Conservation (phyloP, 23 red algal genomes). For the Gracilaria gracilis region DNA sequence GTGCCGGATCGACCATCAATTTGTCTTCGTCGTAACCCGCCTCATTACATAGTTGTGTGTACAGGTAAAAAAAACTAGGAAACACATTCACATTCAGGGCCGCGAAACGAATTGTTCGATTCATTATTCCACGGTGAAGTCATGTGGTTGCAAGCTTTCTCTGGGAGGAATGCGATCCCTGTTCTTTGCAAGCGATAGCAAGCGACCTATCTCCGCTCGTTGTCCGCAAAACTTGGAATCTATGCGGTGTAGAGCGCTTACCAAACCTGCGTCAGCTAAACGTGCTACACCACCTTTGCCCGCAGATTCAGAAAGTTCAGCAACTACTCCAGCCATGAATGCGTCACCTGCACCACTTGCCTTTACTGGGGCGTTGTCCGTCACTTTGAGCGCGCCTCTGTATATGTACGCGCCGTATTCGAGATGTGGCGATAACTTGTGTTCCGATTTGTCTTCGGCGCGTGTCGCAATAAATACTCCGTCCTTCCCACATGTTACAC, state of each 20-base stretch:
- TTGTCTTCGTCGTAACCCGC: constrained; percentile 45
- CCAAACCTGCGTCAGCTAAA: constrained; percentile 53
- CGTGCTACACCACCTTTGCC: constrained; percentile 53
- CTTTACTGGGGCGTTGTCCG: constrained; percentile 51
- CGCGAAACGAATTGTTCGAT: too few species aligned
- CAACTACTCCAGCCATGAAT: constrained; percentile 81
- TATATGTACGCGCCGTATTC: constrained; percentile 47
- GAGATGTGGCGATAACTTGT: constrained; percentile 41
- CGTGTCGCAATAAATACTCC: constrained; percentile 80
- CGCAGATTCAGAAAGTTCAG: constrained; percentile 40
- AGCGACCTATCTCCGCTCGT: background rate
- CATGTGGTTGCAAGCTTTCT: constrained; percentile 7
- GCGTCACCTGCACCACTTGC: constrained; percentile 93
- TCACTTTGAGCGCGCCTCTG: constrained; percentile 23
- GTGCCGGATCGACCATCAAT: constrained; percentile 74
- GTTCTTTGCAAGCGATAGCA: constrained; percentile 5
- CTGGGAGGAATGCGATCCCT: constrained; percentile 25
- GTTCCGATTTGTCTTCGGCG: background rate
- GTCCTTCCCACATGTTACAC: constrained; percentile 81
- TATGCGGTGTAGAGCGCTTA: constrained; percentile 50
- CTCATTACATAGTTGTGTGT: constrained; percentile 6
- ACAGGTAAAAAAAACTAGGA: constrained; percentile 22
- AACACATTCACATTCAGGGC: background rate
- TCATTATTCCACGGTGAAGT: background rate
- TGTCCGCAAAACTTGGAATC: constrained; percentile 24